Evolutionary conservation across 257 asterid species (phyloP).

Genomic region (Thymus quinquecostatus): DNA sequence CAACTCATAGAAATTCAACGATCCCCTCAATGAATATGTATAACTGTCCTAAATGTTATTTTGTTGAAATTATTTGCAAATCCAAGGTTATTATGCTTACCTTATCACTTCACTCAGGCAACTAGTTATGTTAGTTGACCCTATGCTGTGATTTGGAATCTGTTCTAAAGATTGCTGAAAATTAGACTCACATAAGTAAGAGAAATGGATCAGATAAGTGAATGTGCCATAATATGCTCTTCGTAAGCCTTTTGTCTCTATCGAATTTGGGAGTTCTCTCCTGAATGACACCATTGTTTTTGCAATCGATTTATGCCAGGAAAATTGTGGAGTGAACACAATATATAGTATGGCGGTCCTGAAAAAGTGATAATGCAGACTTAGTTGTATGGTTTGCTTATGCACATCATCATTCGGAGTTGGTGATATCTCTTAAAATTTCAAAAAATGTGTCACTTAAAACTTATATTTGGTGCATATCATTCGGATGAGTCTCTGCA

Average conservation of each 20-base stretch:
- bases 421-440: neutral
- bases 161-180: neutral
- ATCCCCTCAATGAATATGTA: constrained; percentile 10
- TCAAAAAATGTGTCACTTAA: too few relatives aligned
- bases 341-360: neutral
- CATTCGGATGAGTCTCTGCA: neutral
- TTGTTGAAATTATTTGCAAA: neutral
- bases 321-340: too few relatives aligned
- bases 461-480: neutral
- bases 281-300: too few relatives aligned
- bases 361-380: neutral
- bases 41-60: neutral
- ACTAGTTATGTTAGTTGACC: too few relatives aligned
- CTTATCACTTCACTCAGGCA: neutral
- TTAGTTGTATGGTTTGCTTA: neutral
- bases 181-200: neutral
- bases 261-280: too few relatives aligned
- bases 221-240: too few relatives aligned
- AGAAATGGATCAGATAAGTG: too few relatives aligned
- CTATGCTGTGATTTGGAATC: neutral
- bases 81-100: neutral
- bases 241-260: too few relatives aligned
- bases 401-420: neutral
- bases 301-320: too few relatives aligned
- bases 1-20: neutral